Evolutionary conservation across 805 yeast species (phyloP), one percentile per base, ranked within the genome.

Genomic region (Yarrowia yakushimensis): DNA sequence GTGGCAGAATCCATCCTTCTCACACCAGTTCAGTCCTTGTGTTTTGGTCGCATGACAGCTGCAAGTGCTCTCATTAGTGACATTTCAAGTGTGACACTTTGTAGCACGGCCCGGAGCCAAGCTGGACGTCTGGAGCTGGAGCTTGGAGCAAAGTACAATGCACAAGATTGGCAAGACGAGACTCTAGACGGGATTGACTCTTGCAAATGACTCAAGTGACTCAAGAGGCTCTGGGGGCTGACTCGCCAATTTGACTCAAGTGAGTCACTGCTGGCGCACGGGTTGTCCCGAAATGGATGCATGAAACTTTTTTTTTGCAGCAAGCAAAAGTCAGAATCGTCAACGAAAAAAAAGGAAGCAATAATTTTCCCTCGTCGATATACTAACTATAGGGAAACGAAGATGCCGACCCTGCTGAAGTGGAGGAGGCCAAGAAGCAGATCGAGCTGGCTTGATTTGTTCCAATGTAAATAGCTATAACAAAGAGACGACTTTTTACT

Each of bases 341-440:
- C 11, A n/a, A 30, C 17, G 23, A 48, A 23, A 48, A 34, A 33
- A 23, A 33, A 3, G 2, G n/a, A 22, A 34, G 33, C n/a, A 8
- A 6, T 33, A 15, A 13, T 31, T 20, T 22, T n/a, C n/a, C n/a
- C n/a, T n/a, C 3, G 12, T 5, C n/a, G 12, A 30, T 20, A 18
- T 17, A 34, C 59, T 52, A 52, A 52, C 59, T 23, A n/a, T 23
- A 52, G 59, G 59, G 59, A n/a, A 36, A 25, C 43, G 59, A 23
- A 9, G 59, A 27, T 18, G 42, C 59, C 4, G 59, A 52, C 43
- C 59, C 59, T 17, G 11, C 59, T 7, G 59, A 52, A 22, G 59
- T 52, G 13, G n/a, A 52, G 59, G 59, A 52, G 18, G 59, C 59
- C 33, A 52, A 52, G 59, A 52, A 52, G 43, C 59, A 52, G 59